These are phyloP conservation scores for Phialocephala sp. DNA, from an alignment of 2,329 filamentous ascomycete genomes.

Conservation along the genomic window DNA sequence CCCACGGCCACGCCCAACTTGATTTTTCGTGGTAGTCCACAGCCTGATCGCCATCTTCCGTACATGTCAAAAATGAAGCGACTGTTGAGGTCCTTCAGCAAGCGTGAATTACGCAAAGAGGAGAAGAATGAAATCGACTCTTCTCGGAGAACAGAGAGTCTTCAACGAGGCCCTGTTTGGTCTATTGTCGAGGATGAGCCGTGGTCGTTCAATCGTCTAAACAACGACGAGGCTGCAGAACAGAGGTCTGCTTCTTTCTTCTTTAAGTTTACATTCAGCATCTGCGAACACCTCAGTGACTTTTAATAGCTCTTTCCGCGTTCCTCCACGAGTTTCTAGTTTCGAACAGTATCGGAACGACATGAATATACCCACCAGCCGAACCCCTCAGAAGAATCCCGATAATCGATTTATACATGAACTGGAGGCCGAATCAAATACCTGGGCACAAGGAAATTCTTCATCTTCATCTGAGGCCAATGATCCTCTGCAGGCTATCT, in stretches of 20 bases:
- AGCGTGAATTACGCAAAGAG: constrained; percentile 3
- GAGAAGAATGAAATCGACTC: not conserved
- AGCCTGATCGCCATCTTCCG: constrained; percentile 5
- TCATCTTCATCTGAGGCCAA: not conserved
- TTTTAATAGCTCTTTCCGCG: not conserved
- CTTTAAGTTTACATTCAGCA: not conserved
- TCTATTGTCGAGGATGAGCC: not conserved
- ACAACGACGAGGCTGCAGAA: not conserved
- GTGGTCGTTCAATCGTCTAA: not conserved
- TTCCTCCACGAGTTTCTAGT: not conserved
- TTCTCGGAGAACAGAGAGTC: not conserved
- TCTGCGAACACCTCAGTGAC: not conserved
- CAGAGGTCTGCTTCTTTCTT: constrained; percentile 4
- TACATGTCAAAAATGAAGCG: constrained; percentile 7
- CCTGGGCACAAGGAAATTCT: not conserved
- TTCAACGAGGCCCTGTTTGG: not conserved
- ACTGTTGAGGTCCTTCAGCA: constrained; percentile 2
- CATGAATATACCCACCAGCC: not conserved
- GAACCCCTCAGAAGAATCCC: not conserved
- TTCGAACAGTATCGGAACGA: not conserved
- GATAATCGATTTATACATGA: not conserved
- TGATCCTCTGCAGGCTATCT: not conserved
- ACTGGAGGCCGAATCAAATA: not conserved
- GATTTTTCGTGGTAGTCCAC: not conserved
- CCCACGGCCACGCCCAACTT: not conserved